A percentile compares a stretch with the other conserved stretches of the same genome.
These are phyloP conservation scores for Pseudogymnoascus sp. DNA, from an alignment of 2,329 filamentous ascomycete species.

Conservation along the genomic window DNA sequence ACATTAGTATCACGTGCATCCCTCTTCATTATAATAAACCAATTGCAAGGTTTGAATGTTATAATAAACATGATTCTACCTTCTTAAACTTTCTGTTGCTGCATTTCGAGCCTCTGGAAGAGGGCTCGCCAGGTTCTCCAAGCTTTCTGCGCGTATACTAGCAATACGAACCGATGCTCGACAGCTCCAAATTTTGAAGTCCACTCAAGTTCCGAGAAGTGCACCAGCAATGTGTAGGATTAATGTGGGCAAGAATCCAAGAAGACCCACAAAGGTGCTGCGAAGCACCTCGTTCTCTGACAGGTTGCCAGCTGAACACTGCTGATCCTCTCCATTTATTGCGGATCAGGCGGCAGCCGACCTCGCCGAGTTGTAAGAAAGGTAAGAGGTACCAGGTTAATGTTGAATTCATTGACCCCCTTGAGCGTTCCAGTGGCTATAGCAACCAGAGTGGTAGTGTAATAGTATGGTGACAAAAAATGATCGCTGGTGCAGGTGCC, in stretches of 20 bases:
- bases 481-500: not conserved
- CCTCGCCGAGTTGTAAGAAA: not conserved
- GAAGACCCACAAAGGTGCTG: not conserved
- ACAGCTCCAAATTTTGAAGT: constrained; percentile 13
- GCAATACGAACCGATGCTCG: not conserved
- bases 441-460: not conserved
- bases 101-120: not conserved
- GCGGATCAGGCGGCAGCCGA: not conserved
- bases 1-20: not conserved
- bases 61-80: not conserved
- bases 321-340: not conserved
- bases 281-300: not conserved
- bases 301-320: not conserved
- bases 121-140: not conserved
- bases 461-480: not conserved
- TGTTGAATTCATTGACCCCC: not conserved
- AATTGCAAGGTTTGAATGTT: not conserved
- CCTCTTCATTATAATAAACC: not conserved
- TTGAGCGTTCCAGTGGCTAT: not conserved
- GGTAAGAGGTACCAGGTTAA: not conserved
- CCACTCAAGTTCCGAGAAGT: constrained; percentile 11
- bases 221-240: constrained; percentile 21
- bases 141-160: constrained; percentile 13
- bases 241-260: not conserved
- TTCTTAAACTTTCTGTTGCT: not conserved